Evolutionary conservation across 2,329 filamentous ascomycete genomes (phyloP).

Genomic region (Aspergillus cejpii): DNA sequence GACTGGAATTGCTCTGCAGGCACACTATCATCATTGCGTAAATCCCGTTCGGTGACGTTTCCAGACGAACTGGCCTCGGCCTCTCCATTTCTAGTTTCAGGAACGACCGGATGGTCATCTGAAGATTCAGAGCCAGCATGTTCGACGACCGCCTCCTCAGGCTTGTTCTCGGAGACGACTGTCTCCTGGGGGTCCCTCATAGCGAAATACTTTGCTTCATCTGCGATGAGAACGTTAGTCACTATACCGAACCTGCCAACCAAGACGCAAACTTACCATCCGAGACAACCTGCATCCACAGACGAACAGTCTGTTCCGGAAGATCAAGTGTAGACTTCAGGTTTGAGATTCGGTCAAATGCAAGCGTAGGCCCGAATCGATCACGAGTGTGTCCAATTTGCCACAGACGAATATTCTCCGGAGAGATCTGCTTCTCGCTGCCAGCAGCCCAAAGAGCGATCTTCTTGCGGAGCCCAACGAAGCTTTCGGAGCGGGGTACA

Average conservation of each 20-base stretch:
- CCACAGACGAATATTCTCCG: constrained; percentile 38
- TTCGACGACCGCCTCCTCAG: constrained; percentile 27
- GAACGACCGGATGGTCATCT: constrained; percentile 13
- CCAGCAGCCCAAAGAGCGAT: constrained; percentile 28
- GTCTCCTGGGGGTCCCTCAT: constrained; percentile 29
- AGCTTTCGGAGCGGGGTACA: constrained; percentile 28
- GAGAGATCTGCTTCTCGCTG: constrained; percentile 15
- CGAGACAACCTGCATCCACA: constrained; percentile 38
- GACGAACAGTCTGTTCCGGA: constrained; percentile 26
- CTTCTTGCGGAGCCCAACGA: constrained; percentile 35
- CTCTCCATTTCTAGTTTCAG: constrained; percentile 14
- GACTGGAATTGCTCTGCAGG: neutral
- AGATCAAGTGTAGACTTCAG: constrained; percentile 26
- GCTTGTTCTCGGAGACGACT: constrained; percentile 23
- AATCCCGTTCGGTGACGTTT: constrained; percentile 6
- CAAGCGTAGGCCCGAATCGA: constrained; percentile 29
- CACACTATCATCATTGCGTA: neutral
- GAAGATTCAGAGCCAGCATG: constrained; percentile 21
- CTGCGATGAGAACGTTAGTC: constrained; percentile 14
- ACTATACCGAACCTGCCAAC: neutral
- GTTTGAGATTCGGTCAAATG: constrained; percentile 31
- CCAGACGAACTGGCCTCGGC: constrained; percentile 27
- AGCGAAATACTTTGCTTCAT: constrained; percentile 33
- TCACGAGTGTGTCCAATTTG: constrained; percentile 33
- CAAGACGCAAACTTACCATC: constrained; percentile 23